These are phyloP conservation scores for Hygrophila difformis DNA, from an alignment of 257 asterid genomes.

Conservation along the genomic window DNA sequence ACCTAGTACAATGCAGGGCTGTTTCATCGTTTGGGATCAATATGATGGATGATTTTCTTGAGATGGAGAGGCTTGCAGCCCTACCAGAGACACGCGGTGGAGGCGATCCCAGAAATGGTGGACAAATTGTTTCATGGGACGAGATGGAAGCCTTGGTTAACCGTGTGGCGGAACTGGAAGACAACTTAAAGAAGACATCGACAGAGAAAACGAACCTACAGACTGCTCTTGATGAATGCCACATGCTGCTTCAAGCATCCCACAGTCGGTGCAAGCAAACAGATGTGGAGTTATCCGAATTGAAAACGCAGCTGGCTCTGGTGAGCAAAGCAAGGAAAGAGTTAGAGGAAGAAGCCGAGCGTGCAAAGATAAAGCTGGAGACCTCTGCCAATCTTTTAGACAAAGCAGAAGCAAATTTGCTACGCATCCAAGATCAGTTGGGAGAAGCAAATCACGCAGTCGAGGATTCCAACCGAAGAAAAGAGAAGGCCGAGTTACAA, in stretches of 20 bases:
- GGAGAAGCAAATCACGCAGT: slow-evolving; percentile 31
- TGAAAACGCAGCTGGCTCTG: slow-evolving; percentile 35
- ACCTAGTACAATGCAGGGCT: slow-evolving; percentile 24
- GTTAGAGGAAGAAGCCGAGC: slow-evolving; percentile 31
- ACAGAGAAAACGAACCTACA: slow-evolving; percentile 43
- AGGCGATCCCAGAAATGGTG: slow-evolving; percentile 13
- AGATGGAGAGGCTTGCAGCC: slow-evolving; percentile 79
- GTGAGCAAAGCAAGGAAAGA: slow-evolving; percentile 45
- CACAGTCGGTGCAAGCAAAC: slow-evolving; percentile 41
- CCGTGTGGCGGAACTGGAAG: slow-evolving; percentile 39
- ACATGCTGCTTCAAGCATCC: slow-evolving; percentile 42
- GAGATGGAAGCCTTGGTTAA: slow-evolving; percentile 31
- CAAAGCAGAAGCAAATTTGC: slow-evolving; percentile 35
- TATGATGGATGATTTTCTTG: slow-evolving; percentile 90
- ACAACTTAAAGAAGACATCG: slow-evolving; percentile 34
- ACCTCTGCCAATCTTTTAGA: slow-evolving; percentile 32
- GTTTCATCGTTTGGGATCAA: slow-evolving; percentile 42
- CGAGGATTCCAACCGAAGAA: slow-evolving; percentile 30
- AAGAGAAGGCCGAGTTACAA: slow-evolving; percentile 37
- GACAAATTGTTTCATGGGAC: slow-evolving; percentile 19
- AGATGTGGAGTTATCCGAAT: slow-evolving; percentile 24
- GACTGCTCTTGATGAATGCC: slow-evolving; percentile 36
- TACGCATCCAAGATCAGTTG: slow-evolving; percentile 33
- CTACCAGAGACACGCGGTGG: slow-evolving; percentile 25
- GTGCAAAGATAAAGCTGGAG: slow-evolving; percentile 28